Base-by-base conservation (phyloP, 73 alveolate species). In the Stentor coeruleus region DNA sequence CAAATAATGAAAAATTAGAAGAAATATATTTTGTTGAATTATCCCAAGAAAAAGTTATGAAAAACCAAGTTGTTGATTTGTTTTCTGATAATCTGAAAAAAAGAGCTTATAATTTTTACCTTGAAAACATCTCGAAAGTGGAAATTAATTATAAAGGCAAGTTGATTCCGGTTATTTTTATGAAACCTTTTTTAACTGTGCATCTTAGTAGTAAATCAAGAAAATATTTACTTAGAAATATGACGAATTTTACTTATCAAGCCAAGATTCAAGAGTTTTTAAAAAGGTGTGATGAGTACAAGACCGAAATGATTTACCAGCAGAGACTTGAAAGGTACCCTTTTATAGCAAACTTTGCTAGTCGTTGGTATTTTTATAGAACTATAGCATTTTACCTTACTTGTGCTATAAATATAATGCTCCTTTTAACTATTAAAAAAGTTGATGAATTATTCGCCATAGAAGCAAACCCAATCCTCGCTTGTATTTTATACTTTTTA, bases 301-400 rank as follows among this genome's bases (percentile, higher is more conserved):
- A 75, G 58, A 14, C 39, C 2, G 83, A 75, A 75, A 75, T 75
- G 83, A 31, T 75, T 15, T 39, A 75, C 39, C 72, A 75, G 83
- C 72, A 75, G 39, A 35, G 38, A 39, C 59, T 75, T n/a, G 3
- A 37, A 15, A 15, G 83, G 1, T 75, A 75, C 83, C 72, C 59
- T 6, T 2, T 2, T 31, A 1, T 75, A 75, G 83, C 26, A 33
- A 39, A 3, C 20, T 40, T 15, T 1, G 14, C 81, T 75, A n/a
- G 40, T n/a, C 6, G 6, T 2, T 75, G 83, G 83, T 26, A 39
- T 26, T 26, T 14, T n/a, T 75, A 39, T 38, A 40, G 28, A 28
- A 20, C 59, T 75, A 28, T 35, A 0, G 15, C 39, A 15, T 75
- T 39, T 40, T 39, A 26, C 3, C 14, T 75, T 28, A 35, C 38